Evolutionary conservation across 495 filamentous ascomycete species (phyloP).

Genomic region (Jackrogersella minutella): DNA sequence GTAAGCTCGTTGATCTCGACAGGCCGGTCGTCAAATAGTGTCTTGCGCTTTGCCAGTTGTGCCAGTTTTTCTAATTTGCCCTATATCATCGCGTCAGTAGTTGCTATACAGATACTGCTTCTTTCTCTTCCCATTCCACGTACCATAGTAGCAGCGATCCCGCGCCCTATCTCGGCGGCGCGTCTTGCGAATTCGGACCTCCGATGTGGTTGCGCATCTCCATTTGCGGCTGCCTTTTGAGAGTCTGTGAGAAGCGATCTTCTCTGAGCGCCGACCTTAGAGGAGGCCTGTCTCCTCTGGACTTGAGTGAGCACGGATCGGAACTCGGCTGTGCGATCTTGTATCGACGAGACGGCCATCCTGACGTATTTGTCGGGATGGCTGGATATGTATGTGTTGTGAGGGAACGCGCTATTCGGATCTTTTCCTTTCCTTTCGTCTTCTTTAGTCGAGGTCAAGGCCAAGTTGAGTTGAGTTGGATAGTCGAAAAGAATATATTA

Average conservation of each 20-base stretch:
- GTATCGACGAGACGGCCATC: slow-evolving; percentile 75
- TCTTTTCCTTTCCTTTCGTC: neutral
- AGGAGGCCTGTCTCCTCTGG: slow-evolving; percentile 73
- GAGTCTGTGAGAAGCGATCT: slow-evolving; percentile 80
- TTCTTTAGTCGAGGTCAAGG: neutral
- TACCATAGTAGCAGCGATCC: slow-evolving; percentile 85
- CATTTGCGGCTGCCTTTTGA: slow-evolving; percentile 75
- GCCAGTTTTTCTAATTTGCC: slow-evolving; percentile 92
- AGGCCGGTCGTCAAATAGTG: slow-evolving; percentile 94
- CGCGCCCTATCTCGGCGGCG: slow-evolving; percentile 88
- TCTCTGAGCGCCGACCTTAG: slow-evolving; percentile 77
- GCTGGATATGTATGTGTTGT: slow-evolving; percentile 5
- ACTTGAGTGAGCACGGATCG: slow-evolving; percentile 85
- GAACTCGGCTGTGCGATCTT: slow-evolving; percentile 96
- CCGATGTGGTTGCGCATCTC: slow-evolving; percentile 58
- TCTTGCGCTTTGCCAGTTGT: slow-evolving; percentile 93
- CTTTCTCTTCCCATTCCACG: neutral
- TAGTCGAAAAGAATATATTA: neutral
- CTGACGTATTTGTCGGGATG: slow-evolving; percentile 30
- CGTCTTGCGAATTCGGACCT: slow-evolving; percentile 84
- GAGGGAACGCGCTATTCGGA: neutral
- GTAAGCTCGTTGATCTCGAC: slow-evolving; percentile 97
- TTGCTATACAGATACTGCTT: neutral
- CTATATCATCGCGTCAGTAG: slow-evolving; percentile 5
- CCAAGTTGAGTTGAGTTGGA: too few relatives aligned